phyloP scores from a whole-genome alignment of 2,329 filamentous ascomycete species.

The Talaromyces sp. region DNA sequence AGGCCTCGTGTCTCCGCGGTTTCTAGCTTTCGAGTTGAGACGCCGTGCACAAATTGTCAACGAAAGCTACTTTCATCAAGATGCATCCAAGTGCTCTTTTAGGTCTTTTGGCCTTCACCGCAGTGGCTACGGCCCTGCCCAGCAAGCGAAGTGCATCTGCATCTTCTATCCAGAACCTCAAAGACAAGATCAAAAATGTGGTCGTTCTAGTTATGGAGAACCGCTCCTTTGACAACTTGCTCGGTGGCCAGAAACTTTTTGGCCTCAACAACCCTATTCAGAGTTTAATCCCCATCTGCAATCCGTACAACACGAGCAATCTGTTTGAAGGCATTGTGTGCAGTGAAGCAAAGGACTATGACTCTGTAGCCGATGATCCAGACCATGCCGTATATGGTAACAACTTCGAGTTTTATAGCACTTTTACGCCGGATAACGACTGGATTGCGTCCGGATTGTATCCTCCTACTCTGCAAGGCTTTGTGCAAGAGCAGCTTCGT shows the following conservation, averaged over 20 bases:
- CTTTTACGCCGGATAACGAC: slow-evolving; percentile 32
- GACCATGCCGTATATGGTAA: slow-evolving; percentile 44
- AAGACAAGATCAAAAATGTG: slow-evolving; percentile 47
- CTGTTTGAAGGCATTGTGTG: slow-evolving; percentile 36
- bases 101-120: slow-evolving; percentile 15
- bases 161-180: slow-evolving; percentile 16
- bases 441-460: background rate
- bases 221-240: slow-evolving; percentile 41
- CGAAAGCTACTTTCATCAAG: slow-evolving; percentile 25
- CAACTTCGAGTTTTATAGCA: slow-evolving; percentile 43
- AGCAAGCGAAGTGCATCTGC: slow-evolving; percentile 13
- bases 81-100: slow-evolving; percentile 15
- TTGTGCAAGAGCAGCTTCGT: slow-evolving; percentile 43
- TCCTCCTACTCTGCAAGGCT: slow-evolving; percentile 38
- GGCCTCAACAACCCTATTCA: slow-evolving; percentile 34
- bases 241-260: slow-evolving; percentile 41
- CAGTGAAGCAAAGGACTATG: slow-evolving; percentile 14
- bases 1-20: background rate
- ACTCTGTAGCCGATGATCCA: slow-evolving; percentile 40
- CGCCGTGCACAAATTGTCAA: slow-evolving; percentile 1
- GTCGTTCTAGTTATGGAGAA: slow-evolving; percentile 48
- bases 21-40: background rate
- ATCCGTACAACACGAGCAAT: slow-evolving; percentile 35
- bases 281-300: slow-evolving; percentile 34
- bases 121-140: slow-evolving; percentile 9